These are phyloP conservation scores for Fusarium chuoi DNA, from an alignment of 2,329 filamentous ascomycete genomes.

Conservation along the genomic window DNA sequence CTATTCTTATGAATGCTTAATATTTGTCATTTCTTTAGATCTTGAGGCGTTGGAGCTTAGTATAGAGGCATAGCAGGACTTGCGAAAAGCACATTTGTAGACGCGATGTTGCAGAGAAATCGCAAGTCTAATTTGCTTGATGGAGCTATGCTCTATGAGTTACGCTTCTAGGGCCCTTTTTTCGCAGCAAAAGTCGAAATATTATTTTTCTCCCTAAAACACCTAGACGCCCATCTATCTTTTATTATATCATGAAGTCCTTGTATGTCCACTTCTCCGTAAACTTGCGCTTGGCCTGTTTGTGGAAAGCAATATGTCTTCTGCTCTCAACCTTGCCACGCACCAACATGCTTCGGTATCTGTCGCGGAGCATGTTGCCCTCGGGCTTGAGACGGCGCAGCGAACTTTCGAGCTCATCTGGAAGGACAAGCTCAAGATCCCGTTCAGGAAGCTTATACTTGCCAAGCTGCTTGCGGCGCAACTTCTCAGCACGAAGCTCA, in stretches of 20 bases:
- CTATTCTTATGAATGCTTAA: not conserved
- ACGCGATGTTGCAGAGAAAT: not conserved
- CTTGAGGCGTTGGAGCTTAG: conserved; percentile 22
- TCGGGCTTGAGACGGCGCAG: conserved; percentile 88
- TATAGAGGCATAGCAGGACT: conserved; percentile 2
- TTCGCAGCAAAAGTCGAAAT: conserved; percentile 21
- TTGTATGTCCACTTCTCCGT: conserved; percentile 99
- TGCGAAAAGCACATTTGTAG: conserved; percentile 6
- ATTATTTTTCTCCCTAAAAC: conserved; percentile 38
- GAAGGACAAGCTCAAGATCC: conserved; percentile 81
- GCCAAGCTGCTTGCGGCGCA: conserved; percentile 79
- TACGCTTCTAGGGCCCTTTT: not conserved
- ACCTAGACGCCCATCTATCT: conserved; percentile 18
- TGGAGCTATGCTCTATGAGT: not conserved
- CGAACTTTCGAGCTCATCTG: conserved; percentile 85
- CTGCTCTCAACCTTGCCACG: conserved; percentile 89
- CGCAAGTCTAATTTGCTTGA: not conserved
- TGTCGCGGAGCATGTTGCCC: conserved; percentile 92
- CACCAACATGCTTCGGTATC: conserved; percentile 88
- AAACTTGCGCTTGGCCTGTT: conserved; percentile 80
- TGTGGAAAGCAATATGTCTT: conserved; percentile 80
- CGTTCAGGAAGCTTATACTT: conserved; percentile 80
- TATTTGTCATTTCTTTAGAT: conserved; percentile 4
- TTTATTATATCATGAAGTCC: conserved; percentile 71
- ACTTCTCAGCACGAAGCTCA: conserved; percentile 69